Percentiles rank a stretch among this genome's conserved stretches.
These are phyloP conservation scores for Ambrosia trifida DNA, from an alignment of 129 eudicot genomes.

Conservation along the genomic window DNA sequence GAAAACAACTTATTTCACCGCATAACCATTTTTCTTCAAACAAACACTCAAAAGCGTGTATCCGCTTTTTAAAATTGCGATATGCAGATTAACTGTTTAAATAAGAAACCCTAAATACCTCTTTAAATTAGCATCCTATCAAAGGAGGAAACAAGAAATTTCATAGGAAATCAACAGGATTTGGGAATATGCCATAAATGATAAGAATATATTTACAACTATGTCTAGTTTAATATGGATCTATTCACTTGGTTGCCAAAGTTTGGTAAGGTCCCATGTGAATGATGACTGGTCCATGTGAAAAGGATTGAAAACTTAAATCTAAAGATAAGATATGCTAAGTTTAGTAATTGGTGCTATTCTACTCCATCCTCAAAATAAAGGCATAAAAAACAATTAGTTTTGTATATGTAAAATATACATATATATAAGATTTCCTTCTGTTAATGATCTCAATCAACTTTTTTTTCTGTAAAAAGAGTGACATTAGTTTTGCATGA, in stretches of 20 bases:
- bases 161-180: constrained; percentile 1
- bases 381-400: neutral
- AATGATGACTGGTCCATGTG: constrained; percentile 4
- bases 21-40: neutral
- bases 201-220: neutral
- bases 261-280: constrained; percentile 17
- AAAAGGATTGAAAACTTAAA: neutral
- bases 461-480: neutral
- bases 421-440: neutral
- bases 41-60: neutral
- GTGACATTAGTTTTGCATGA: neutral
- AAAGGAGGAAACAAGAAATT: constrained; percentile 1
- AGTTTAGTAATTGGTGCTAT: neutral
- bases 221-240: neutral
- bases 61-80: neutral
- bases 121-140: neutral
- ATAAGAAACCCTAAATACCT: neutral
- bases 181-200: constrained; percentile 15
- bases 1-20: neutral
- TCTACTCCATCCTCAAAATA: neutral
- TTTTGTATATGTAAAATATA: neutral
- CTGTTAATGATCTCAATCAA: neutral
- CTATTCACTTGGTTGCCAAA: neutral
- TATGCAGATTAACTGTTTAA: neutral
- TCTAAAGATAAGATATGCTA: neutral